phyloP scores from a whole-genome alignment of 1,284 basidiomycete genomes.

The Fomitopsis schrenkii region DNA sequence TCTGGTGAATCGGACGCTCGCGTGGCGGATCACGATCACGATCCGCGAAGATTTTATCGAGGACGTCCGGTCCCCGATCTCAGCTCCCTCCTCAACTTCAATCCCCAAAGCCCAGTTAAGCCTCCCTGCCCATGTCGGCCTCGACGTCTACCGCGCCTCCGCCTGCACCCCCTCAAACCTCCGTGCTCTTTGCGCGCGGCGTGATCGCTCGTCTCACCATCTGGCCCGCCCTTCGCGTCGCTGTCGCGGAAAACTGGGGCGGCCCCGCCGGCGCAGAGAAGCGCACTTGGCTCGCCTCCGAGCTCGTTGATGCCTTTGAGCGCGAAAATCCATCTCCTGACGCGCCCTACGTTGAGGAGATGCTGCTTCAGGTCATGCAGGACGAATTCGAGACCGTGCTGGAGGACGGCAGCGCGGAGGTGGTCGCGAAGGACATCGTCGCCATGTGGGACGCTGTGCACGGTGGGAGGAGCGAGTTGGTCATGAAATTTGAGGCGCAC shows the following conservation, averaged over 20 bases:
- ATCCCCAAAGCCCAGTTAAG: neutral
- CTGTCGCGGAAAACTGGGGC: conserved; percentile 81
- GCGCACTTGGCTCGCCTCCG: conserved; percentile 77
- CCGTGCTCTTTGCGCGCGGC: conserved; percentile 80
- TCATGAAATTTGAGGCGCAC: conserved; percentile 54
- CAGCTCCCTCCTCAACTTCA: neutral
- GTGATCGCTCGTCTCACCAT: conserved; percentile 73
- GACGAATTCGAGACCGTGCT: conserved; percentile 83
- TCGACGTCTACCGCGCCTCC: neutral
- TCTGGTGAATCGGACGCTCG: neutral
- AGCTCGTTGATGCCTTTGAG: conserved; percentile 84
- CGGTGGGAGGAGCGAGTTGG: conserved; percentile 37
- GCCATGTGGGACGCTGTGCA: conserved; percentile 58
- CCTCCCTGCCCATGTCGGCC: neutral
- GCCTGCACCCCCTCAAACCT: conserved; percentile 26
- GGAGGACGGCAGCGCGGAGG: conserved; percentile 77
- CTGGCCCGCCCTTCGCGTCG: conserved; percentile 83
- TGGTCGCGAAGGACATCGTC: conserved; percentile 68
- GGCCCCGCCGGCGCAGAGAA: conserved; percentile 70
- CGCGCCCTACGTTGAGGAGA: conserved; percentile 70
- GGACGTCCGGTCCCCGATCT: neutral
- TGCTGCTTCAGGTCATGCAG: conserved; percentile 74
- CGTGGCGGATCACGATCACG: neutral
- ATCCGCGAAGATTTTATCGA: neutral
- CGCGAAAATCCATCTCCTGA: conserved; percentile 55